phyloP scores from a whole-genome alignment of 2,329 filamentous ascomycete genomes.

The Fusarium torreyae region DNA sequence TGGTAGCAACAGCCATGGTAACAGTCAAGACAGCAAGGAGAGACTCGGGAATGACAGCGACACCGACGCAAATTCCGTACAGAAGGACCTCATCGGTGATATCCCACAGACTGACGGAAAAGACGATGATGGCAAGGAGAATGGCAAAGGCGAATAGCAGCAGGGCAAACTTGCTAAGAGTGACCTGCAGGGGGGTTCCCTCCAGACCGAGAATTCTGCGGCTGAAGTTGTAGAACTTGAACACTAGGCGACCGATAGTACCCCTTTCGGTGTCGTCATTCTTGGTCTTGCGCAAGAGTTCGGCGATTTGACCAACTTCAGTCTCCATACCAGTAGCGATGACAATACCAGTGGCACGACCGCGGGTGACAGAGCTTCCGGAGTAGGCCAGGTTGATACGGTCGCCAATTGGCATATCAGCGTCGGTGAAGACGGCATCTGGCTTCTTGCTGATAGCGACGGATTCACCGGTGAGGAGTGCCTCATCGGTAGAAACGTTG shows the following conservation, averaged over 20 bases:
- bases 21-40: constrained; percentile 80
- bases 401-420: constrained; percentile 75
- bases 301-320: constrained; percentile 83
- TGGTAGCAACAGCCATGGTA: constrained; percentile 77
- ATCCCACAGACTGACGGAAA: constrained; percentile 69
- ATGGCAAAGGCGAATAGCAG: constrained; percentile 82
- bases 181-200: constrained; percentile 88
- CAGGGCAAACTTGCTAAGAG: constrained; percentile 87
- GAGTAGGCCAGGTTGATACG: constrained; percentile 80
- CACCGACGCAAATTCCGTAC: constrained; percentile 73
- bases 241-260: constrained; percentile 62
- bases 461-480: constrained; percentile 81
- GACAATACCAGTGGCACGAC: constrained; percentile 78
- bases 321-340: constrained; percentile 81
- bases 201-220: constrained; percentile 75
- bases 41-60: constrained; percentile 76
- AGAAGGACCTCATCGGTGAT: constrained; percentile 71
- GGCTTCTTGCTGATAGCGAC: constrained; percentile 77
- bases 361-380: constrained; percentile 79
- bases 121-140: constrained; percentile 73
- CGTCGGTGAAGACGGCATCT: constrained; percentile 67
- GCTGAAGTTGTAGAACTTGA: constrained; percentile 60
- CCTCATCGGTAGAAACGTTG: constrained; percentile 84
- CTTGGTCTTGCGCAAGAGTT: constrained; percentile 72
- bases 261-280: constrained; percentile 58